Evolutionary conservation across 306 rosid species (phyloP).

Genomic region (Ormosia emarginata): DNA sequence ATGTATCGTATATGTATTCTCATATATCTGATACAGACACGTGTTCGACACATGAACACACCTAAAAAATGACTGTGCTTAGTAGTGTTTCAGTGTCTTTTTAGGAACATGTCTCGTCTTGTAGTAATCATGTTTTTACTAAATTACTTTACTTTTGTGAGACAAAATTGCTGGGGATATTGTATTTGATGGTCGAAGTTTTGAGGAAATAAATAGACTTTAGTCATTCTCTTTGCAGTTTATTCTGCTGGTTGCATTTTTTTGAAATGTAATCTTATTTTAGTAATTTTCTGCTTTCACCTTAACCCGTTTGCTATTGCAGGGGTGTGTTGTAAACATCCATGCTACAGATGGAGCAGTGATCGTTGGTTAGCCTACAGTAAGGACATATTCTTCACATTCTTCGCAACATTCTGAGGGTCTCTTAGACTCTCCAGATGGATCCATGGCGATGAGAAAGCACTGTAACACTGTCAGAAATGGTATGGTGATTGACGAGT

Average conservation of each 20-base stretch:
- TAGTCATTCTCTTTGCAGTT: neutral
- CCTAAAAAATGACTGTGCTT: too few species aligned
- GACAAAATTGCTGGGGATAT: neutral
- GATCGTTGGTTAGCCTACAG: constrained; percentile 22
- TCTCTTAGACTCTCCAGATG: neutral
- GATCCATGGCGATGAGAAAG: constrained; percentile 2
- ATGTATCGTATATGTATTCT: too few species aligned
- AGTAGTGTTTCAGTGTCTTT: neutral
- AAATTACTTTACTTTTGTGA: neutral
- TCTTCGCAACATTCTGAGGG: constrained; percentile 16
- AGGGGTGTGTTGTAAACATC: constrained; percentile 1
- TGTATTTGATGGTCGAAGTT: neutral
- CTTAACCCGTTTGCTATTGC: neutral
- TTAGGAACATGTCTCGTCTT: neutral
- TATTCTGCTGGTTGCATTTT: neutral
- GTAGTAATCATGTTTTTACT: neutral
- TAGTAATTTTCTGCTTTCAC: neutral
- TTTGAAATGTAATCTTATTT: neutral
- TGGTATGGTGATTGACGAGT: constrained; percentile 7
- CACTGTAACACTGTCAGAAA: neutral
- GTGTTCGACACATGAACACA: too few species aligned
- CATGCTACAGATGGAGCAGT: constrained; percentile 15
- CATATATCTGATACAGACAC: too few species aligned
- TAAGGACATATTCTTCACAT: constrained; percentile 18
- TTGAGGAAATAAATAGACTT: neutral